These are phyloP conservation scores for Eimeria falciformis DNA, from an alignment of 169 alveolate genomes.

Conservation along the genomic window DNA sequence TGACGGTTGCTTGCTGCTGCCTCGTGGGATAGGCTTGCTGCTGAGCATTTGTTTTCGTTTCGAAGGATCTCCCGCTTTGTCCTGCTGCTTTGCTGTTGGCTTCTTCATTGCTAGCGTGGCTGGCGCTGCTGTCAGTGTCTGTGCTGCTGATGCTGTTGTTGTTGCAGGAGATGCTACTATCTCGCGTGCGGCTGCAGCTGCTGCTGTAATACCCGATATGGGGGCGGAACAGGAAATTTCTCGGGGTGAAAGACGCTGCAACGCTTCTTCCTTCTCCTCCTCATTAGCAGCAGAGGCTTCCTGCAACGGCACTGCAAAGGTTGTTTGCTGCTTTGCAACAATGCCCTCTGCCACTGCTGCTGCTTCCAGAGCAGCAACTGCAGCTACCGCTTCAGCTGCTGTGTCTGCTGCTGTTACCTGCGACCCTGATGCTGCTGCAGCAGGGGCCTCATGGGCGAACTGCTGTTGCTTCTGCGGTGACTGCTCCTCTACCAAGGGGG, in stretches of 20 bases:
- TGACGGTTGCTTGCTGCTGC: too few species aligned
- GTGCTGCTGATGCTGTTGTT: background rate
- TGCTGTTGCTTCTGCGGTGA: background rate
- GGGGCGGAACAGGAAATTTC: too few species aligned
- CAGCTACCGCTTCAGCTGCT: background rate
- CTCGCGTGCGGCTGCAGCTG: constrained; percentile 22
- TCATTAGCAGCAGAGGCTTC: too few species aligned
- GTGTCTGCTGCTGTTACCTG: constrained; percentile 9
- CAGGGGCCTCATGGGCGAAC: too few species aligned
- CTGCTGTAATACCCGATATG: background rate
- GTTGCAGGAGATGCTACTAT: too few species aligned
- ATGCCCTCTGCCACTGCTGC: background rate
- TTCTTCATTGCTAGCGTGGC: background rate
- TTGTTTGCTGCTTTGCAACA: background rate
- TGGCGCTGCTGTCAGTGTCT: background rate
- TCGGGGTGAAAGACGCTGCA: too few species aligned
- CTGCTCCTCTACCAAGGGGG: background rate
- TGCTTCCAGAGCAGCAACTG: background rate
- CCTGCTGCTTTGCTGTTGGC: too few species aligned
- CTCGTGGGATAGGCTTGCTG: too few species aligned
- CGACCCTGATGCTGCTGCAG: background rate
- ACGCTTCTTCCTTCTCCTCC: too few species aligned
- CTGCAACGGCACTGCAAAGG: background rate
- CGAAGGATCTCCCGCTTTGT: too few species aligned
- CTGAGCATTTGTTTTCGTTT: too few species aligned